Base-by-base conservation (phyloP, 805 yeast species). In the Lachancea kluyveri region DNA sequence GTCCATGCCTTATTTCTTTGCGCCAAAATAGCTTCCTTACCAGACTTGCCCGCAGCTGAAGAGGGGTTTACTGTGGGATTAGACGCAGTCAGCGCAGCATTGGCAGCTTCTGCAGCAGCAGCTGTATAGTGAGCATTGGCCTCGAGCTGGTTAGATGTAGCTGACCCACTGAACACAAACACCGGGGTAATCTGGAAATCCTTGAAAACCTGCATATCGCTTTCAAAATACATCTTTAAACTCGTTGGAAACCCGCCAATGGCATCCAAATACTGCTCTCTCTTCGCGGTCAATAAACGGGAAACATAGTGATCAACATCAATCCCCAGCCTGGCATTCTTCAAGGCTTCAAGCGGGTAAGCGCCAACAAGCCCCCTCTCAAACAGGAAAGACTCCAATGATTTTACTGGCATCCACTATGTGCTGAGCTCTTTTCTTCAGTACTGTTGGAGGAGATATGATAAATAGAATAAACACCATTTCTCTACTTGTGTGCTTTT, bases 301-400 rank as follows among this genome's bases (percentile, higher is more conserved):
- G 81, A 64, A 22, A 85, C 57, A 48, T 85, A 87, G 51, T 85
- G 87, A 42, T 75, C 82, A 9, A 79, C 92, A 53, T 87, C 95
- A 26, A 86, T 81, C 35, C 95, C 95, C 31, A 86, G 61, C 10
- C 79, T 72, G 17, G 88, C 71, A 47, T 77, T 76, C 35, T 66
- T 72, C 36, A 86, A 62, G 3, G 74, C 60, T 21, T 79, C 81
- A 45, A 85, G 64, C 9, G 90, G 77, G 41, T 72, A 60, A 12
- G 77, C 65, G 30, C 69, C 65, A 28, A 76, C 77, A 26, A 80
- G 59, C 37, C 77, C 72, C 38, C 79, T 70, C 43, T 85, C 94
- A 45, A 75, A 74, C 26, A 80, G 64, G 51, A 68, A 77, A 3
- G 80, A 67, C 48, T 83, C 92, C 36, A 83, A 67, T 3, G 85